Evolutionary conservation across 2,329 filamentous ascomycete species (phyloP).

Genomic region (Claviceps maximensis): DNA sequence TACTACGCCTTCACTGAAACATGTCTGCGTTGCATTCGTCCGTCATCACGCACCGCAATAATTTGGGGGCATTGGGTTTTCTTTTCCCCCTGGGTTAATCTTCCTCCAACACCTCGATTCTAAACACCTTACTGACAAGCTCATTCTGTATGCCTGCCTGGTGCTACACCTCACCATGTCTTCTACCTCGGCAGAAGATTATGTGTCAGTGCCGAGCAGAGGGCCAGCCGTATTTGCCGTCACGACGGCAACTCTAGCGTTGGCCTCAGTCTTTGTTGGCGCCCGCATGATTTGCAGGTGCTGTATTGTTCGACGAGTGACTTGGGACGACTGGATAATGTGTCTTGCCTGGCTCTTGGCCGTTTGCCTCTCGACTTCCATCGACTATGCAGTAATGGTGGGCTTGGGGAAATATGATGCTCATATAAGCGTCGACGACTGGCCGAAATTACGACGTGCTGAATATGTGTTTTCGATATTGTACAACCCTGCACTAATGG

Average conservation of each 20-base stretch:
- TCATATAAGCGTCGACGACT: conserved; percentile 40
- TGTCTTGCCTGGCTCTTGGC: conserved; percentile 63
- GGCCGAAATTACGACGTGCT: conserved; percentile 38
- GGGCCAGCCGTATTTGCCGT: conserved; percentile 54
- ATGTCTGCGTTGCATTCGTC: conserved; percentile 1
- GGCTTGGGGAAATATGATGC: conserved; percentile 57
- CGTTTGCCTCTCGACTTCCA: conserved; percentile 53
- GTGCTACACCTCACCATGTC: conserved; percentile 4
- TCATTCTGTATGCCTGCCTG: conserved; percentile 2
- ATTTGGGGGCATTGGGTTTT: background rate
- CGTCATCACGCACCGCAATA: background rate
- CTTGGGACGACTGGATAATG: conserved; percentile 72
- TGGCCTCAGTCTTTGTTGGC: conserved; percentile 63
- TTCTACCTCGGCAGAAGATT: conserved; percentile 3
- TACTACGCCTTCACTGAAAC: background rate
- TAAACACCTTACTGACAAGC: background rate
- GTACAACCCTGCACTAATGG: conserved; percentile 80
- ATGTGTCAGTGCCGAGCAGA: conserved; percentile 29
- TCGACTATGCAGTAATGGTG: conserved; percentile 47
- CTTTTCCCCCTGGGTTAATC: too few relatives aligned
- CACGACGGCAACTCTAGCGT: conserved; percentile 51
- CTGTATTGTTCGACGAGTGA: conserved; percentile 57
- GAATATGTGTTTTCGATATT: conserved; percentile 54
- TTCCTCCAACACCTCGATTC: background rate
- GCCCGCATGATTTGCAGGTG: conserved; percentile 61